Base-by-base conservation (phyloP, 495 filamentous ascomycete species). In the Neurospora cerealis region DNA sequence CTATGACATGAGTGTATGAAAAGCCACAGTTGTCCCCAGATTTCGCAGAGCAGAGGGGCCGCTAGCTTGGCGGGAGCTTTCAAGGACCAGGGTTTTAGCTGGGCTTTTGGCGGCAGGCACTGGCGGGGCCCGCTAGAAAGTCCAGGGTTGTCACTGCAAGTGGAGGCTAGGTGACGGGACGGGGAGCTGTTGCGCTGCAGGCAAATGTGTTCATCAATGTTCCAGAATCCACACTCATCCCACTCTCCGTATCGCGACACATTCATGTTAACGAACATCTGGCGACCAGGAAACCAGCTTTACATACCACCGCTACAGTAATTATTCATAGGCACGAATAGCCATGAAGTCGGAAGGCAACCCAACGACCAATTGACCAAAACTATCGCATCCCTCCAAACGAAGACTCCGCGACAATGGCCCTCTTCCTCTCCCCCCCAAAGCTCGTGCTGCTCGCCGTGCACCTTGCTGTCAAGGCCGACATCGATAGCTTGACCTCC, bases 361-460 rank as follows among this genome's bases (percentile, higher is more conserved):
- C 24, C 15, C 71, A 28, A n/a, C 46, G 17, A 1, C 62, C 36
- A 41, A 39, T 24, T 39, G 70, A 72, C 11, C 70, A 37, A 24
- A 34, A 69, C 17, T 4, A 66, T 32, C 21, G 11, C n/a, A 60
- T 60, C 24, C 21, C 48, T 24, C 21, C 48, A 60, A 60, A 66
- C 54, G 54, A 66, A 34, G 15, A 62, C 28, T 19, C 21, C 73
- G 37, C 69, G 46, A 81, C 74, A 72, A 87, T 85, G 85, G 78
- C 54, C 54, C 73, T 83, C 39, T 75, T 81, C 24, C 86, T 90
- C 37, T 90, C 89, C 11, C 79, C 88, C 24, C 83, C 88, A n/a
- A 89, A 91, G 77, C 86, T 86, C 36, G 82, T 91, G 44, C 82
- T 93, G 69, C 87, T 93, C 62, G 89, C 91, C 34, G 87, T 87